Base-by-base conservation (phyloP, 2,329 filamentous ascomycete species). In the Stachybotrys chartarum region DNA sequence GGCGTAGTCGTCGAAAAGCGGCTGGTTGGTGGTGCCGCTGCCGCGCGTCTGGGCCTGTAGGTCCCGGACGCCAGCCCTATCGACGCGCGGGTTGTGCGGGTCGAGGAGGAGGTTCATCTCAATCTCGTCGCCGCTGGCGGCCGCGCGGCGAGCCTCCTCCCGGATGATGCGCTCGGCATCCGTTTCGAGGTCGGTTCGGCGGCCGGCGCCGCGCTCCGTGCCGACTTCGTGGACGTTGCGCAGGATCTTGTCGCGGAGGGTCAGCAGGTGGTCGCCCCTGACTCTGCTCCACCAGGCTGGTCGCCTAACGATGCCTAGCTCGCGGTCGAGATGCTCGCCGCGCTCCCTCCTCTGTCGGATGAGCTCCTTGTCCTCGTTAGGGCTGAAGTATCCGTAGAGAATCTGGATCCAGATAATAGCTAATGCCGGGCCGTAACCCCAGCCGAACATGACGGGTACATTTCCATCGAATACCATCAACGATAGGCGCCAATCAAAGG, bases 351-450 rank as follows among this genome's bases (percentile, higher is more conserved):
- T 79, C 68, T 88, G 84, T 32, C 78, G 74, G 39, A 87, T 80
- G n/a, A 91, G 76, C 53, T 84, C 77, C 55, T 76, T 77, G 64
- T 91, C 88, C 68, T 91, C 87, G 61, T 91, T 91, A 18, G 82
- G 79, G 32, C 82, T 79, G n/a, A 79, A 59, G 62, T 81, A 83
- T 12, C 86, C 88, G 45, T 78, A 78, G 5, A 76, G 54, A 56
- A 76, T 68, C 58, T 85, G 79, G 44, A 83, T 68, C 24, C 78
- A 61, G 48, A 88, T 59, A 51, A 88, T 82, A 16, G 85, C 67
- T 1, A 86, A 70, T 1, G 77, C 69, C 0, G 85, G 84, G 1
- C 75, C 72, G 67, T 86, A 88, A 1, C 85, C 86, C 57, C 86
- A 82, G 0, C 78, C 75, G 61, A 81, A 89, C 57, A 88, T 79